These are phyloP conservation scores for Oxyria digyna DNA, from an alignment of 148 eudicot species.

Conservation along the genomic window DNA sequence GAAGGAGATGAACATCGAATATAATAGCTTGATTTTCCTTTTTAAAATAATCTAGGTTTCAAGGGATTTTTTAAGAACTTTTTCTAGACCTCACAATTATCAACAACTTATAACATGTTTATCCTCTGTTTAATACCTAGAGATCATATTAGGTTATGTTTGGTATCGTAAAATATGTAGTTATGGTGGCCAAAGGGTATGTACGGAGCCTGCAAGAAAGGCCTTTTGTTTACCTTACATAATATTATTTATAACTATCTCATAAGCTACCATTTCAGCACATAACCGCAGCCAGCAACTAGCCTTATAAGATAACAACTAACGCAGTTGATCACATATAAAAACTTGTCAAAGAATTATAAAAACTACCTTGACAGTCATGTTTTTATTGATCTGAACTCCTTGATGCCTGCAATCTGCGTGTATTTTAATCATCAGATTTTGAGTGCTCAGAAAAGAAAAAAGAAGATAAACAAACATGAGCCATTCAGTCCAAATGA, in stretches of 20 bases:
- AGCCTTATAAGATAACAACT: not conserved
- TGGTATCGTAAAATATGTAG: not conserved
- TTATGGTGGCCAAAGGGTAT: not conserved
- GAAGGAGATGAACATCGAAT: too few species aligned
- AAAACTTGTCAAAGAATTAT: not conserved
- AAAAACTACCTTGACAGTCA: slow-evolving; percentile 47
- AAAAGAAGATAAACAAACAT: too few species aligned
- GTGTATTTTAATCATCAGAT: slow-evolving; percentile 14
- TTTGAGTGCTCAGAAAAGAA: not conserved
- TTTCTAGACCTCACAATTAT: not conserved
- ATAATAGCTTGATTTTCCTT: not conserved
- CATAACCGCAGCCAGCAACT: not conserved
- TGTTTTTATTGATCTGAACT: slow-evolving; percentile 17
- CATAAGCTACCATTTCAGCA: not conserved
- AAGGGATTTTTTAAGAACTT: too few species aligned
- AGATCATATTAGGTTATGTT: not conserved
- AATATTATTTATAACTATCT: not conserved
- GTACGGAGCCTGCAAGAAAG: not conserved
- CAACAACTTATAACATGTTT: not conserved
- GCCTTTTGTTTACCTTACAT: not conserved
- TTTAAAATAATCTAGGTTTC: too few species aligned
- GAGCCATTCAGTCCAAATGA: too few species aligned
- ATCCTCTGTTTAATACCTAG: not conserved
- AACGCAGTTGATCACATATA: not conserved
- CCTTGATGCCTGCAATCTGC: slow-evolving; percentile 40